These are phyloP conservation scores for Zancudomyces culisetae DNA, from an alignment of 371 early-diverging fungal genomes.

Conservation along the genomic window DNA sequence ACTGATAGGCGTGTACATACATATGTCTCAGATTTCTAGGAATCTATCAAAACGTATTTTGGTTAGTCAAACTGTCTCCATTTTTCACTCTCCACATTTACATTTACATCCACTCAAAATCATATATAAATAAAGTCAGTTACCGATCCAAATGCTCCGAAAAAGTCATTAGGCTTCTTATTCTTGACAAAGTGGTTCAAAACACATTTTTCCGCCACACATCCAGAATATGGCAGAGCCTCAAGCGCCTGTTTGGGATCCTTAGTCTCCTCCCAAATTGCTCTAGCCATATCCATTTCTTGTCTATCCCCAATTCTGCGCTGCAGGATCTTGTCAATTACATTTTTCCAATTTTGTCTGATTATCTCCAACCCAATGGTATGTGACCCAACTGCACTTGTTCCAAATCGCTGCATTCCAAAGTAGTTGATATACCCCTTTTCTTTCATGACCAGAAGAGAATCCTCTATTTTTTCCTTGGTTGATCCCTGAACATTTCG, in stretches of 20 bases:
- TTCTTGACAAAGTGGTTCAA: conserved; percentile 29
- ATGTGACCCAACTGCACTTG: conserved; percentile 63
- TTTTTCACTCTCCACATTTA: no score
- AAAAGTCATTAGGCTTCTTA: conserved; percentile 26
- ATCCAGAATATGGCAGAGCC: conserved; percentile 43
- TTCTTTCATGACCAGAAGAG: conserved; percentile 37
- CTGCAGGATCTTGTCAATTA: conserved; percentile 56
- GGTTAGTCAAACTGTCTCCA: no score
- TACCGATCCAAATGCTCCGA: conserved; percentile 37
- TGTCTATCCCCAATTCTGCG: conserved; percentile 47
- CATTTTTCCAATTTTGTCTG: conserved; percentile 49
- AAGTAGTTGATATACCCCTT: conserved; percentile 94
- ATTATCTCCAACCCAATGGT: conserved; percentile 67
- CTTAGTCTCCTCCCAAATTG: conserved; percentile 39
- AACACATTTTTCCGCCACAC: conserved; percentile 50
- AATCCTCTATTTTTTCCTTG: conserved; percentile 27
- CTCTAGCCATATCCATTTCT: conserved; percentile 39
- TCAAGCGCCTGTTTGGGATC: conserved; percentile 39
- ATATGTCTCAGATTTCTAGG: conserved; percentile 73
- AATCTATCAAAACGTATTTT: conserved; percentile 17
- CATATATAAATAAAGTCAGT: not conserved
- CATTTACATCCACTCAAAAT: no score
- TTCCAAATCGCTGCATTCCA: conserved; percentile 98
- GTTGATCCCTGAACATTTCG: conserved; percentile 15
- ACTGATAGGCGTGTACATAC: conserved; percentile 97